Evolutionary conservation across 164 flowering plant genomes (phyloP).

Genomic region (Vitis rotundifolia): DNA sequence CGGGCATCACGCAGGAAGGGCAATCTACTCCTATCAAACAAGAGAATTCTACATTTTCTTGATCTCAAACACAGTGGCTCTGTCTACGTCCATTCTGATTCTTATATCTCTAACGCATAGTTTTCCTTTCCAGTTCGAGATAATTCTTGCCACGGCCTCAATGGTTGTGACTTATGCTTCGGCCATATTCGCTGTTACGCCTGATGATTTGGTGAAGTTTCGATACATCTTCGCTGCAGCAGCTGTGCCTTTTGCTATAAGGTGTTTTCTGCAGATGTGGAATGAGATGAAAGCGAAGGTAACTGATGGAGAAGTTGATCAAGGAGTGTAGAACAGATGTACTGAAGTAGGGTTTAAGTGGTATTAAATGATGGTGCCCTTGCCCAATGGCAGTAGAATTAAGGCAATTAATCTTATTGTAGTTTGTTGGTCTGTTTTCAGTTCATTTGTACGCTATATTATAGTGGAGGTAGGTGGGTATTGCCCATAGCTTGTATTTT

Average conservation of each 20-base stretch:
- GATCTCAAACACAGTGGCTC: not conserved
- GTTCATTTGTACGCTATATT: no score
- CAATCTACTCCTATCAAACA: not conserved
- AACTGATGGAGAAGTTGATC: no score
- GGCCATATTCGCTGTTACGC: not conserved
- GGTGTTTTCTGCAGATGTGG: not conserved
- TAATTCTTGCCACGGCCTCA: not conserved
- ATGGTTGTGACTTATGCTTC: not conserved
- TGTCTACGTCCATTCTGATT: not conserved
- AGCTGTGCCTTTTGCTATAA: not conserved
- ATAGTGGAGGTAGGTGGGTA: no score
- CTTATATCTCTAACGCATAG: not conserved
- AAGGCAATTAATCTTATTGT: no score
- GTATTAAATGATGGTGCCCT: no score
- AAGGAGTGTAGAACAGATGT: no score
- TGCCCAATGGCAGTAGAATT: no score
- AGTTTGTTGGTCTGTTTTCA: no score
- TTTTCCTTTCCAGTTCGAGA: not conserved
- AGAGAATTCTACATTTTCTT: not conserved
- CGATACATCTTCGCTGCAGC: not conserved
- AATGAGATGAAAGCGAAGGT: no score
- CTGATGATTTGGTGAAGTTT: not conserved
- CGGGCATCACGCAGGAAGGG: not conserved
- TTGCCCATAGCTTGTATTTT: no score
- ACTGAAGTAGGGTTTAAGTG: no score